A percentile compares a stretch with the other conserved stretches of the same genome.
Evolutionary conservation across 208 protist species (phyloP).

Genomic region (Phytomonas sp.): DNA sequence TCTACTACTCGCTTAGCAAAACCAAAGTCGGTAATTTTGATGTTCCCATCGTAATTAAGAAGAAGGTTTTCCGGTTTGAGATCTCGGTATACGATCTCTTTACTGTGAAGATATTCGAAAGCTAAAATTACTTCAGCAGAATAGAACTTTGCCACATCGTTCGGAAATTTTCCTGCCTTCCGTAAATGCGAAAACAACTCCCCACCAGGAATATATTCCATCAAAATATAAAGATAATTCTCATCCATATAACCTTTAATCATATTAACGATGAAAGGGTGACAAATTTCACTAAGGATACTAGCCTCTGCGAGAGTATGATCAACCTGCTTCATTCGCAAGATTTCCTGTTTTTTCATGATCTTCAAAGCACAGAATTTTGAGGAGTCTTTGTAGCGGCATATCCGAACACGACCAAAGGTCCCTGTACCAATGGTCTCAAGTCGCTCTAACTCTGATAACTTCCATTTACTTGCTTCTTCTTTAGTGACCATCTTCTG

Average conservation of each 20-base stretch:
- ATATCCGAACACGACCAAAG: slow-evolving; percentile 91
- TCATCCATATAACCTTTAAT: slow-evolving; percentile 94
- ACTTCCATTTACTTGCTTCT: slow-evolving; percentile 66
- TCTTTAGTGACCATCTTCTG: slow-evolving; percentile 40
- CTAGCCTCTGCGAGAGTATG: slow-evolving; percentile 92
- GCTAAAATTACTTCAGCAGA: slow-evolving; percentile 81
- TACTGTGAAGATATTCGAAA: slow-evolving; percentile 81
- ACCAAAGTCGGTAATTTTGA: slow-evolving; percentile 87
- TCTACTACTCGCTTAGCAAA: slow-evolving; percentile 81
- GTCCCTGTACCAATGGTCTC: slow-evolving; percentile 92
- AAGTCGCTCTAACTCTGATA: slow-evolving; percentile 85
- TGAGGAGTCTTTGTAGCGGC: slow-evolving; percentile 69
- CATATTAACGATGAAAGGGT: slow-evolving; percentile 94
- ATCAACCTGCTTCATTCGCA: slow-evolving; percentile 89
- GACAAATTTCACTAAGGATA: slow-evolving; percentile 88
- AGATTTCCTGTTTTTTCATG: slow-evolving; percentile 85
- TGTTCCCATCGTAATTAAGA: slow-evolving; percentile 68
- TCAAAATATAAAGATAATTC: slow-evolving; percentile 88
- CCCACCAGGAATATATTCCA: slow-evolving; percentile 92
- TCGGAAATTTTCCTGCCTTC: slow-evolving; percentile 85
- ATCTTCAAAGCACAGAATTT: slow-evolving; percentile 88
- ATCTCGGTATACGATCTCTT: slow-evolving; percentile 81
- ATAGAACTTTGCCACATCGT: slow-evolving; percentile 91
- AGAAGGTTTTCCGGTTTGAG: slow-evolving; percentile 88
- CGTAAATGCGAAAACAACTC: slow-evolving; percentile 90